These are phyloP conservation scores for Discostella stelligeroides DNA, from an alignment of 108 stramenopile genomes.

Conservation along the genomic window DNA sequence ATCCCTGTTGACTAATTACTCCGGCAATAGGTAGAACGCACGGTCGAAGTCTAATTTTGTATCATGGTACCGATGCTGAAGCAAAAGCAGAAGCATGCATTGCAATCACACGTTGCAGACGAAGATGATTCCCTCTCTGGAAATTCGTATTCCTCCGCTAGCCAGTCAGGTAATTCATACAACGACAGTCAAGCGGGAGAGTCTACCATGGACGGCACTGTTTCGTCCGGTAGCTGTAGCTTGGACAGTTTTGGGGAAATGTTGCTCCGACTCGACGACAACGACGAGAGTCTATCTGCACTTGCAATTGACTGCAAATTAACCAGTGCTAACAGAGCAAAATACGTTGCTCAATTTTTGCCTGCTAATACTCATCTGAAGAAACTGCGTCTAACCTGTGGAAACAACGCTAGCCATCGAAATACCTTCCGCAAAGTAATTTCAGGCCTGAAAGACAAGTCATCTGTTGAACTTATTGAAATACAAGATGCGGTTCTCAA, in stretches of 20 bases:
- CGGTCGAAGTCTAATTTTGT: too few species aligned
- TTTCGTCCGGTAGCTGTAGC: not conserved
- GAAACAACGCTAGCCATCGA: not conserved
- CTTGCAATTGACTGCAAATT: not conserved
- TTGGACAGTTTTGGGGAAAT: not conserved
- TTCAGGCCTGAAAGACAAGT: constrained; percentile 1
- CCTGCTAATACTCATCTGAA: not conserved
- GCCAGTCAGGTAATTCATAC: not conserved
- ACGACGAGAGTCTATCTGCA: not conserved
- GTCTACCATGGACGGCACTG: not conserved
- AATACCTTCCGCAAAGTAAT: not conserved
- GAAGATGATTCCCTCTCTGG: too few species aligned
- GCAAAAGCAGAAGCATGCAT: not conserved
- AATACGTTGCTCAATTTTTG: not conserved
- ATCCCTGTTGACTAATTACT: too few species aligned
- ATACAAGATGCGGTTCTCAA: constrained; percentile 1
- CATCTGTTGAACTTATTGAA: constrained; percentile 6
- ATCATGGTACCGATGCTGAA: too few species aligned
- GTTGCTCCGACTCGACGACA: not conserved
- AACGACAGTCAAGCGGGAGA: too few species aligned
- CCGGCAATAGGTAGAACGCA: too few species aligned
- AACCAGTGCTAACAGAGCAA: not conserved
- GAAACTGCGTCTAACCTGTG: not conserved
- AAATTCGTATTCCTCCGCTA: not conserved
- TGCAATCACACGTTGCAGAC: too few species aligned